Evolutionary conservation across 2,329 filamentous ascomycete species (phyloP).

Genomic region (Pyricularia sp.): DNA sequence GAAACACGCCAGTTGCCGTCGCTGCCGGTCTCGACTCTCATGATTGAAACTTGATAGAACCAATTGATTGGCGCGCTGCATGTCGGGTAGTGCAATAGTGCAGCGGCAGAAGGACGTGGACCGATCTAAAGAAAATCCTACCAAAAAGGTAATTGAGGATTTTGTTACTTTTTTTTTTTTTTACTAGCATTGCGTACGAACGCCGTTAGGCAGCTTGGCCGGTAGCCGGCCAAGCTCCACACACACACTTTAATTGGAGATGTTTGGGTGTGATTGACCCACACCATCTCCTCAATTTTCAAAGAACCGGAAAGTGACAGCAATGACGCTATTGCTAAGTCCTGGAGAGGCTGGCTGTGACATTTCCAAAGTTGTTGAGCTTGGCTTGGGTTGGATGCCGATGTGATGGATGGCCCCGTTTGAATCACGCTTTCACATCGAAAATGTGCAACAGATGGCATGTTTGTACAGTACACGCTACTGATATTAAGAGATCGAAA

Average conservation of each 20-base stretch:
- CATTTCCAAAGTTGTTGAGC: background rate
- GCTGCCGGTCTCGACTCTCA: background rate
- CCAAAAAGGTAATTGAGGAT: background rate
- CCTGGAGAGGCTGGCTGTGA: background rate
- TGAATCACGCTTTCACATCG: background rate
- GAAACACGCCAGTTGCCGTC: background rate
- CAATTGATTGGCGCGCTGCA: background rate
- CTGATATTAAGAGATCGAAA: too few species aligned
- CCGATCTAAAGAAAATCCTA: background rate
- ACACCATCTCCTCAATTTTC: background rate
- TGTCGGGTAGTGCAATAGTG: background rate
- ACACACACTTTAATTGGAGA: background rate
- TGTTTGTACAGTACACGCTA: too few species aligned
- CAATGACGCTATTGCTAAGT: background rate
- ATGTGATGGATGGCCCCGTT: background rate
- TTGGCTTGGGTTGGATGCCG: background rate
- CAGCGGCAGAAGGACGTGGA: background rate
- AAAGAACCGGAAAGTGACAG: background rate
- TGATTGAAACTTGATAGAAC: background rate
- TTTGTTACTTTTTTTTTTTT: too few species aligned
- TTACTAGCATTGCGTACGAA: background rate
- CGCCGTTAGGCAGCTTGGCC: background rate
- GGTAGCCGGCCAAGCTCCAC: background rate
- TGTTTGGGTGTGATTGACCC: background rate
- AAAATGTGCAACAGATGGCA: background rate